Evolutionary conservation across 2,329 filamentous ascomycete genomes (phyloP), one percentile per base, ranked within the genome.

Genomic region (Aspergillus aculeatinus): DNA sequence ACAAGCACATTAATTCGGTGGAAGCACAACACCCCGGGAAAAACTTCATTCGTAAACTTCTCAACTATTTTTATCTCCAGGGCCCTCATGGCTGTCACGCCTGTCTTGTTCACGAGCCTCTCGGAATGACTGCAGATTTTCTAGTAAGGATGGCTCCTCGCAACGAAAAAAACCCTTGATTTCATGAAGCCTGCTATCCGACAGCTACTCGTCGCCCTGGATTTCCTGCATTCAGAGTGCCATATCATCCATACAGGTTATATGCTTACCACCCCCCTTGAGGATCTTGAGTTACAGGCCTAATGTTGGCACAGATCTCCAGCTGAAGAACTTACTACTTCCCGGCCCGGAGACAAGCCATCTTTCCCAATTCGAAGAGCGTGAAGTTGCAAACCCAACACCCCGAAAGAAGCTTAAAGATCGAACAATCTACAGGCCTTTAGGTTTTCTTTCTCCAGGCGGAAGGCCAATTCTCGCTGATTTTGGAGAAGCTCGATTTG

Each of bases 391-490:
- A 5, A 29, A 70, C 25, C 78, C 78, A 0, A 73, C 64, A 7
- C 72, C 78, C 1, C 66, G 77, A 14, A 82, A 81, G 58, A 35
- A 69, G 10, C 29, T 76, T 1, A 71, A 70, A 11, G 74, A 68
- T 19, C 69, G 75, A 63, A 65, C 49, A 10, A 77, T 81, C 29
- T 80, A 81, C 57, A 64, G 57, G 49, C 59, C 62, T 27, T 61
- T 62, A 59, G 48, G 12, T 19, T 51, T 68, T 3, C 53, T 53
- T 51, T 11, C 52, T 21, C 48, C 60, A n/a, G 58, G 55, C 27
- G 76, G 75, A 1, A 64, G 60, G 0, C 72, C 74, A 0, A 67
- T 80, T 2, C 69, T 81, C 1, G 77, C 78, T 63, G 81, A 83
- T 64, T 79, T 83, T 49, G 79, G 80, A 27, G 75, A 77, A 0